These are phyloP conservation scores for Sporothrix schenckii DNA, from an alignment of 2,329 filamentous ascomycete species.

Conservation along the genomic window DNA sequence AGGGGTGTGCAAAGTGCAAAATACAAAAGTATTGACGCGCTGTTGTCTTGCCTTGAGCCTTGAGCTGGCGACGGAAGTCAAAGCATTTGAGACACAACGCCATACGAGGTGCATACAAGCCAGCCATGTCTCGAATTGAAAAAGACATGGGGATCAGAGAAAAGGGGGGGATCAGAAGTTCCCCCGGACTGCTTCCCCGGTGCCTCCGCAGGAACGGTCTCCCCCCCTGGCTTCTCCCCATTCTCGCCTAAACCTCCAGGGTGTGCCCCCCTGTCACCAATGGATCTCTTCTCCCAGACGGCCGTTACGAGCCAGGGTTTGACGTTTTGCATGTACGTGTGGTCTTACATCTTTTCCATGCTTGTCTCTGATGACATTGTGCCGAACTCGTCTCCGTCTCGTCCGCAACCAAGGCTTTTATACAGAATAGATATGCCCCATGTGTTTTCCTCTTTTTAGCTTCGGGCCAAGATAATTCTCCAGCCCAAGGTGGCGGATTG, in stretches of 20 bases:
- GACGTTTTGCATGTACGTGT: too few relatives aligned
- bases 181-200: constrained; percentile 18
- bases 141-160: neutral
- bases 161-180: neutral
- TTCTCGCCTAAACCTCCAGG: constrained; percentile 16
- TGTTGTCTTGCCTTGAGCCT: constrained; percentile 4
- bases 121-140: neutral
- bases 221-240: neutral
- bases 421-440: too few relatives aligned
- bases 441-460: neutral
- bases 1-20: neutral
- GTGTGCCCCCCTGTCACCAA: constrained; percentile 12
- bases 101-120: too few relatives aligned
- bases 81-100: too few relatives aligned
- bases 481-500: neutral
- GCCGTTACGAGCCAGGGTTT: neutral
- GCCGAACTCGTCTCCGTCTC: neutral
- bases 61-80: neutral
- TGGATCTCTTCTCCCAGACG: constrained; percentile 13
- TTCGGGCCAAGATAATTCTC: neutral
- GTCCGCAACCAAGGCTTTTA: too few relatives aligned
- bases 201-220: neutral
- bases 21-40: neutral
- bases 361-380: too few relatives aligned
- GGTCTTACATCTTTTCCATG: neutral